Base-by-base conservation (phyloP, 768 basidiomycete genomes). In the Mycena epipterygia region DNA sequence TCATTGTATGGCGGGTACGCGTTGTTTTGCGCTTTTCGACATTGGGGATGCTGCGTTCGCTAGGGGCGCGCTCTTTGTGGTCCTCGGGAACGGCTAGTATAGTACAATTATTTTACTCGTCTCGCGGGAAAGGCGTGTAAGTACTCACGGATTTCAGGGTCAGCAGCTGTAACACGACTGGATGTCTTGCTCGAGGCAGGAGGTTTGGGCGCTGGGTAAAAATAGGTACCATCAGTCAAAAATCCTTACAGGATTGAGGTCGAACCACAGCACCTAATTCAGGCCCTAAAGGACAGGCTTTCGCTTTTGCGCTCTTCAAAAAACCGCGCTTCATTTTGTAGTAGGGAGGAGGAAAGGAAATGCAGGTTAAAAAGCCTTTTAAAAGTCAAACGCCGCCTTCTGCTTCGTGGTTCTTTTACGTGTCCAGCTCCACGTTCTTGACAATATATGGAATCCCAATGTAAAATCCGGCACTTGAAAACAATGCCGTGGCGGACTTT, bases 261-360 rank as follows among this genome's bases (percentile, higher is more conserved):
- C 39, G 63, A 33, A 37, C 5, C 35, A 56, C 42, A 21, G 21
- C n/a, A 55, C 64, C 62, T n/a, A 41, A 30, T 30, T 23, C 39
- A 11, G 64, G 64, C 21, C 41, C 64, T n/a, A 44, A 19, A 7
- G 49, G 46, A 64, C 52, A 19, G 3, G 62, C 73, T 62, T 75
- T 70, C 1, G 55, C 71, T 51, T 74, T 73, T 44, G 72, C 27
- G 41, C 68, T 74, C 32, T 77, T 77, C 23, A 77, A 72, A 61
- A 76, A 77, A 44, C 76, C 75, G 25, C 75, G 72, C 32, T 73
- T 75, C 76, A 76, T 77, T 67, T 23, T 52, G 86, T 35, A 27
- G n/a, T 9, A 32, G 30, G 25, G 48, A 29, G 27, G 49, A 30
- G 46, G 33, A 30, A 51, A 51, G 13, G n/a, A 5, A 11, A n/a